Base-by-base conservation (phyloP, 1,139 yeast species). In the Maudiozyma humilis region DNA sequence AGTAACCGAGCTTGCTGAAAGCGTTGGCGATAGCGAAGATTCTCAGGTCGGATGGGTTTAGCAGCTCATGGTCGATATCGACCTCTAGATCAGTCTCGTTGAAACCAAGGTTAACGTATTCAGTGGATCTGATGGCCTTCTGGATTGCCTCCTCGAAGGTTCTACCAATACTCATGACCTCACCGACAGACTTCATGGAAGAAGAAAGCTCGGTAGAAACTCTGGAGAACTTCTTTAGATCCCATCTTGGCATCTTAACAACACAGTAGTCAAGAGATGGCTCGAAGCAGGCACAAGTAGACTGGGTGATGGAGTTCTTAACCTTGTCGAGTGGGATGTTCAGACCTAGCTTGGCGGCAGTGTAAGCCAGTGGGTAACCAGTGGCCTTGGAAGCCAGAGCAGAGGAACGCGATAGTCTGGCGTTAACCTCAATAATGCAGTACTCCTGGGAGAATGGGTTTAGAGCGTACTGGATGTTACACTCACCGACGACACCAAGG, bases 201-300 rank as follows among this genome's bases (percentile, higher is more conserved):
- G 97, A 89, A 32, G 94, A 83, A 58, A 91, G 76, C 60, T 82
- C 76, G 46, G 89, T 79, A 42, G 94, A 83, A 43, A 91, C 98
- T 66, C 96, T 78, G 52, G 91, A 86, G 70, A 91, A 91, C 71
- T 91, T 91, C 74, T 86, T 83, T 69, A 91, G 76, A 70, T 91
- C 98, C 98, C 99, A 91, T 73, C 98, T 81, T 66, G 99, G 98
- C 67, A 91, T 91, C 78, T 91, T 91, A 49, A 87, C 95, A 51
- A 91, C 98, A 66, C 91, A 88, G 70, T 91, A 91, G 71, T 91
- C 98, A 64, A 91, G 76, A 10, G 97, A 88, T 42, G 98, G 98
- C 71, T 91, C 98, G 67, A 91, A 91, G 71, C 95, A 86, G 52
- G 98, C 95, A 67, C 94, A 84, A 29, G 98, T 91, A 38, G 88